Evolutionary conservation across 73 alveolate genomes (phyloP), one percentile per base, ranked within the genome.

Genomic region (Paramecium bursaria): DNA sequence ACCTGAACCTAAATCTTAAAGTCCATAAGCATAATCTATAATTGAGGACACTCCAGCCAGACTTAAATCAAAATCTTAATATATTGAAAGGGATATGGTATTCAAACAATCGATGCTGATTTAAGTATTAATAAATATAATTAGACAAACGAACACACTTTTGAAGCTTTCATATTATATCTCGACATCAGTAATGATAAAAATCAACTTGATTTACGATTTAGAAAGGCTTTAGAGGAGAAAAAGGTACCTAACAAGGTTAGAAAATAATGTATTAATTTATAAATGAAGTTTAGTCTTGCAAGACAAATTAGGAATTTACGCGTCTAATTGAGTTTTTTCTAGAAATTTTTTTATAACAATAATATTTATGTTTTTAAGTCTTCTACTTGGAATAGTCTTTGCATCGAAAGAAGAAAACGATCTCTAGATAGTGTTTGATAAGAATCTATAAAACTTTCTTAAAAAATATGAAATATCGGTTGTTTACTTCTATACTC

Each of bases 341-440:
- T n/a, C n/a, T n/a, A n/a, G n/a, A n/a, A n/a, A n/a, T n/a, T n/a
- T n/a, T n/a, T n/a, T n/a, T n/a, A n/a, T n/a, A n/a, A n/a, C n/a
- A n/a, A n/a, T n/a, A n/a, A n/a, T n/a, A n/a, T n/a, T n/a, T n/a
- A n/a, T n/a, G n/a, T n/a, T n/a, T n/a, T n/a, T n/a, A n/a, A n/a
- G n/a, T n/a, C n/a, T n/a, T n/a, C n/a, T n/a, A n/a, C n/a, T n/a
- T n/a, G n/a, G n/a, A n/a, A n/a, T n/a, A n/a, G n/a, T n/a, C n/a
- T n/a, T n/a, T n/a, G n/a, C n/a, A n/a, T n/a, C 76, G 7, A 67
- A 67, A 67, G 82, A 67, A 7, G 82, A 67, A 42, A 67, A 67
- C 44, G 82, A 67, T 67, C 19, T 67, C 11, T 42, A 31, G 9
- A 26, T 67, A n/a, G 42, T 67, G 1, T 19, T 67, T 39, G 82